Base-by-base conservation (phyloP, 345 rosid genomes). In the Sisymbrium altissimum region DNA sequence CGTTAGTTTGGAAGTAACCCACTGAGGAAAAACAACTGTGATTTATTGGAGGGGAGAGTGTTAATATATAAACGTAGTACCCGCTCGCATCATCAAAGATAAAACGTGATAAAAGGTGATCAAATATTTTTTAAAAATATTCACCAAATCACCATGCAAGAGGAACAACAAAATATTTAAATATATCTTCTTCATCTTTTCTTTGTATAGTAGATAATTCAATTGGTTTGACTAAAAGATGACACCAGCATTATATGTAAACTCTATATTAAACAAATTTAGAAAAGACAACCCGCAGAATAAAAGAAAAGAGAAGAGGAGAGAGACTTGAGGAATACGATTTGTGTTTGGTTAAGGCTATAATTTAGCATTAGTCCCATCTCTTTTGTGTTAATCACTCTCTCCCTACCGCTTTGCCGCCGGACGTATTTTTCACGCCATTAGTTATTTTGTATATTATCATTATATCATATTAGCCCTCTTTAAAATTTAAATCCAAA, bases 311-410 rank as follows among this genome's bases (percentile, higher is more conserved):
- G 11, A 30, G 18, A 48, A 30, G 49, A 48, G 14, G 30, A 15
- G 10, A 64, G 76, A 70, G 57, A 49, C 81, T 71, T 77, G 43
- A 71, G 52, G 43, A 49, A 59, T 71, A 77, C 48, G 72, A 71
- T 66, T 9, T 13, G 81, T 71, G 81, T 71, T 77, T 66, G 81
- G 76, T 77, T 71, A 77, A 71, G 64, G 72, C 72, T 77, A 65
- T 64, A 77, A 71, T 77, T 71, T 58, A 77, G 80, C 63, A 77
- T 71, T 77, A 77, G 77, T 71, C 81, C 40, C 73, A 66, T 77
- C 69, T 77, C 77, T 77, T 71, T 77, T 71, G 77, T 71, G 68
- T 77, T 77, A 77, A 77, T 77, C 77, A 71, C 81, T 77, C 68
- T 77, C 54, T 63, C 63, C 46, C 60, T 38, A 35, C 15, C 64